Percentiles rank a stretch among this genome's conserved stretches.
Evolutionary conservation across 139 green algal species (phyloP).

Genomic region (Trebouxia sp.): DNA sequence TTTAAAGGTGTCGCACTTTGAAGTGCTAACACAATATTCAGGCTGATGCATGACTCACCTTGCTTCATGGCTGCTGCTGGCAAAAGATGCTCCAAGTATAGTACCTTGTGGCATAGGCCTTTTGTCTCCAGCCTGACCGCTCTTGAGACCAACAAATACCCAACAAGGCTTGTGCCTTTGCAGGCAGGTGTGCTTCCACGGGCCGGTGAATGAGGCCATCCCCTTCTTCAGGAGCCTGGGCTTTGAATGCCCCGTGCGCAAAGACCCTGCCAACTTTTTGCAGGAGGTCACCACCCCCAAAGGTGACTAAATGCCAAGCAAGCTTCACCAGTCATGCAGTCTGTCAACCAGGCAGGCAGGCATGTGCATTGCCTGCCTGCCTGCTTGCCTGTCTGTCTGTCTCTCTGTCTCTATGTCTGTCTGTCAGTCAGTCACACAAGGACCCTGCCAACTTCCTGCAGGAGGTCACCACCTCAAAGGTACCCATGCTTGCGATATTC

Average conservation of each 20-base stretch:
- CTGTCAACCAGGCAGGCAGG: neutral
- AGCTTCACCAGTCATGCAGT: too few relatives aligned
- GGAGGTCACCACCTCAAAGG: constrained; percentile 59
- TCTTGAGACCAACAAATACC: too few relatives aligned
- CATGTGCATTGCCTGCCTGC: constrained; percentile 18
- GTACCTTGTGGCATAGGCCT: neutral
- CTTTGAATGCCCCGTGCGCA: constrained; percentile 68
- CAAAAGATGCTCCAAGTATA: neutral
- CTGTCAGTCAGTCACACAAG: constrained; percentile 66
- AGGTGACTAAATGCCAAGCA: too few relatives aligned
- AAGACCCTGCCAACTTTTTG: constrained; percentile 75
- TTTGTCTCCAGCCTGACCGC: too few relatives aligned
- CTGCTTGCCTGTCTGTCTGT: too few relatives aligned
- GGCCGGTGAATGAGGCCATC: constrained; percentile 57
- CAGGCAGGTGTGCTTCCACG: constrained; percentile 38
- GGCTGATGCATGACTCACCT: too few relatives aligned
- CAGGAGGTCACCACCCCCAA: constrained; percentile 66
- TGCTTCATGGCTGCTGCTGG: too few relatives aligned
- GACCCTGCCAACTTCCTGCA: constrained; percentile 72
- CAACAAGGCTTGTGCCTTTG: too few relatives aligned
- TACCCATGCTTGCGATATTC: constrained; percentile 16
- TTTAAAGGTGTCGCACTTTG: too few relatives aligned
- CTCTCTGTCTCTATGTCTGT: constrained; percentile 69
- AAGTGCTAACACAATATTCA: too few relatives aligned
- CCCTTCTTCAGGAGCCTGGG: constrained; percentile 65